Conservation (phyloP, 768 basidiomycete genomes). For the Leucocoprinus sp. region DNA sequence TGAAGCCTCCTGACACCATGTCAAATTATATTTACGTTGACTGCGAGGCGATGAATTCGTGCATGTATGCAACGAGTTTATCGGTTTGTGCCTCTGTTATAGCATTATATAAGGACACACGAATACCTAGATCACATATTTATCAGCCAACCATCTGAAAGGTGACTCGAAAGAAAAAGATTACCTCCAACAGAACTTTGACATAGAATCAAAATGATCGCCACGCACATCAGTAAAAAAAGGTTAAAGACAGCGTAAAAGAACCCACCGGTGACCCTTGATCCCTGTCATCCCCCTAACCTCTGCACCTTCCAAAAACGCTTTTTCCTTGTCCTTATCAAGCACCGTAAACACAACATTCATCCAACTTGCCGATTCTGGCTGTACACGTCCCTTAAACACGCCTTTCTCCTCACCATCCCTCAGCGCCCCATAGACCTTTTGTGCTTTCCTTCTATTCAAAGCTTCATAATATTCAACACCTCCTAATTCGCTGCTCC, state of each 20-base stretch:
- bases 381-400: slow-evolving; percentile 62
- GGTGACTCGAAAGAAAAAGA: neutral
- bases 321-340: slow-evolving; percentile 63
- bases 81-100: slow-evolving; percentile 70
- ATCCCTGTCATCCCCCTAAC: slow-evolving; percentile 72
- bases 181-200: slow-evolving; percentile 8
- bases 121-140: slow-evolving; percentile 67
- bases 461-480: slow-evolving; percentile 53
- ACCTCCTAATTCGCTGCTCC: slow-evolving; percentile 59
- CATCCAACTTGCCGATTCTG: slow-evolving; percentile 87
- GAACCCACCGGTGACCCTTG: slow-evolving; percentile 83
- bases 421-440: slow-evolving; percentile 66
- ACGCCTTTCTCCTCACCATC: slow-evolving; percentile 66
- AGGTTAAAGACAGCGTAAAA: slow-evolving; percentile 5
- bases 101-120: slow-evolving; percentile 86
- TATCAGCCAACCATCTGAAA: neutral
- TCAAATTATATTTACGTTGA: neutral
- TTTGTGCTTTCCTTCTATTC: slow-evolving; percentile 67
- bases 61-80: slow-evolving; percentile 49
- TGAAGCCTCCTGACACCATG: too few relatives aligned
- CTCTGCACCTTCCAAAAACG: slow-evolving; percentile 79
- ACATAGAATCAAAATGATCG: neutral
- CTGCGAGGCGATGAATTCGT: slow-evolving; percentile 34
- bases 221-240: neutral
- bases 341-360: slow-evolving; percentile 82